Percentiles rank a stretch among this genome's conserved stretches.
phyloP scores from a whole-genome alignment of 805 yeast species.

The Ogataea trehalophila region DNA sequence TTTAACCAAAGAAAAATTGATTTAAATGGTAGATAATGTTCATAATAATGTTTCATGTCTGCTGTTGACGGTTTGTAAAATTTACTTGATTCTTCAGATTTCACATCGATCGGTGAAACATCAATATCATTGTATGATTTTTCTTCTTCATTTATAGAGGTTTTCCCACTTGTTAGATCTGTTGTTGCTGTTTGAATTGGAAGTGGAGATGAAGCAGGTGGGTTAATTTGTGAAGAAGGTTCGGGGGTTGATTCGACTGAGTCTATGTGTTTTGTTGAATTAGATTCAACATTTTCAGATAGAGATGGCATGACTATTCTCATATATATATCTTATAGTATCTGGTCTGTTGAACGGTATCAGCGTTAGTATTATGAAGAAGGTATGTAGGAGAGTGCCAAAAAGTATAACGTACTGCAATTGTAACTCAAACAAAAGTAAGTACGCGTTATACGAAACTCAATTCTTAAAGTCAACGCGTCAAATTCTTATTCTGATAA shows the following conservation, averaged over 20 bases:
- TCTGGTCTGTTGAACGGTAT: too few relatives aligned
- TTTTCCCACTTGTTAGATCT: not conserved
- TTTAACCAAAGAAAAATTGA: slow-evolving; percentile 83
- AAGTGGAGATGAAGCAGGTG: slow-evolving; percentile 10
- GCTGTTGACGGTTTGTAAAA: slow-evolving; percentile 39
- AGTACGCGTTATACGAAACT: too few relatives aligned
- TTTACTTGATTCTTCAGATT: not conserved
- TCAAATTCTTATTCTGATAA: too few relatives aligned
- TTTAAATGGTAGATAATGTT: slow-evolving; percentile 68
- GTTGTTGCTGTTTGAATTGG: slow-evolving; percentile 4
- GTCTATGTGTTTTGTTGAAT: too few relatives aligned
- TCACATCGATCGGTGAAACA: not conserved
- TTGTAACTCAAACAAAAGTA: too few relatives aligned
- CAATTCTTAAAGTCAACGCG: too few relatives aligned
- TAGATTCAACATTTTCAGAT: too few relatives aligned
- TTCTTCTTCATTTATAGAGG: slow-evolving; percentile 1
- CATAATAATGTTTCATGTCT: slow-evolving; percentile 71
- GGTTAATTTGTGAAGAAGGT: slow-evolving; percentile 21
- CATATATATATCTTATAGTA: too few relatives aligned
- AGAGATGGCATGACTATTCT: too few relatives aligned
- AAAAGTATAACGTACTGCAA: too few relatives aligned
- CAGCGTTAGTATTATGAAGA: too few relatives aligned
- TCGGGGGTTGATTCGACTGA: slow-evolving; percentile 11
- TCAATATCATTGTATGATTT: slow-evolving; percentile 3
- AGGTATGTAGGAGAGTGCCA: too few relatives aligned